Base-by-base conservation (phyloP, 2,329 filamentous ascomycete species). In the Coniochaeta ligniaria region DNA sequence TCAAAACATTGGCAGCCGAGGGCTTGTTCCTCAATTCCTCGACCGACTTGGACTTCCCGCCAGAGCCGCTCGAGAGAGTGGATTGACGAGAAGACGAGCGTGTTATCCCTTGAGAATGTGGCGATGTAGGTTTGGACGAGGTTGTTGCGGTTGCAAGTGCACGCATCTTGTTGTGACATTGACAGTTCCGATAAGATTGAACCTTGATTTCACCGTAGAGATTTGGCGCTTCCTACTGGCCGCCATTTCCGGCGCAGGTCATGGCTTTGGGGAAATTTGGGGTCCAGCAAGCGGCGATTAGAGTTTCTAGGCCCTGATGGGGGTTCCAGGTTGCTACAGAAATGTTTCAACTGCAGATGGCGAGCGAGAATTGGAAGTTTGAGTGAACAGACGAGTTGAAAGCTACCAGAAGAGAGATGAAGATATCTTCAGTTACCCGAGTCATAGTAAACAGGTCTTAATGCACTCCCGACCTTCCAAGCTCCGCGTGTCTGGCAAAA, bases 1-100 rank as follows among this genome's bases (percentile, higher is more conserved):
- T 67, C 57, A 70, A 60, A 63, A 69, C 65, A 55, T 64, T 66
- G 60, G 65, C 67, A 58, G 66, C 64, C 28, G 63, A 64, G 35
- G 63, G 64, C 9, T 52, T 26, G 4, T 60, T 64, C 47, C 62
- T 58, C 57, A 28, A 61, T 43, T 57, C 36, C 20, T 38, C 55
- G 20, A 43, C 17, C 16, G 33, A 24, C 12, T 26, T 58, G 22
- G 22, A 12, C 20, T 58, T 41, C 33, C 56, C 56, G 28, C 6
- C 14, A 3, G 60, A 43, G n/a, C 35, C 58, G 16, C 31, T 50
- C 16, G 59, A 22, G 24, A 58, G n/a, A 43, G 54, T 33, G 12
- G 60, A 47, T 55, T 60, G 54, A 57, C 33, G 26, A 20, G 61
- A 59, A 24, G 59, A 45, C 14, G 60, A 47, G 50, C 60, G 60